Evolutionary conservation across 495 filamentous ascomycete genomes (phyloP).

Genomic region (Tuber borchii): DNA sequence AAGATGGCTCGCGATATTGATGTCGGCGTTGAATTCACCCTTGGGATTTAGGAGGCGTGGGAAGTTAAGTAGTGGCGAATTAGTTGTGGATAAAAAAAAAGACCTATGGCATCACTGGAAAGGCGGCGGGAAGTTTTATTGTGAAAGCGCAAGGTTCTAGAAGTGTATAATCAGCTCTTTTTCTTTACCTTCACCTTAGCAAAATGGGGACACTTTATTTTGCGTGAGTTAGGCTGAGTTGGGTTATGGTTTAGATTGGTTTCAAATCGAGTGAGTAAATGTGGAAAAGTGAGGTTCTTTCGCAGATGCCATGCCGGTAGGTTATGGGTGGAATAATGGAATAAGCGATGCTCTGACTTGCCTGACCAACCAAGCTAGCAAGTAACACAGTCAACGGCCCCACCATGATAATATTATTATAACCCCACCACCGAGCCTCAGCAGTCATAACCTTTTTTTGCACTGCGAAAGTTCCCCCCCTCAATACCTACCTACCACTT

Average conservation of each 20-base stretch:
- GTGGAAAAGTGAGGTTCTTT: not conserved
- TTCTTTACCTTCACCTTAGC: not conserved
- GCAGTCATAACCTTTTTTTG: not conserved
- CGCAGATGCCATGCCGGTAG: not conserved
- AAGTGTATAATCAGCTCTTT: not conserved
- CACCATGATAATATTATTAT: not conserved
- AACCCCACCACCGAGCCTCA: not conserved
- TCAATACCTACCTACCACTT: not conserved
- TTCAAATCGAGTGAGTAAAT: not conserved
- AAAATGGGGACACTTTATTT: not conserved
- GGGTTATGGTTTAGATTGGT: not conserved
- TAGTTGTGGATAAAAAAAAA: conserved; percentile 7
- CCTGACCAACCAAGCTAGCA: not conserved
- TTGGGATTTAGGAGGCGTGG: conserved; percentile 64
- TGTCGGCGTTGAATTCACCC: conserved; percentile 92
- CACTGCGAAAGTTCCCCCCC: not conserved
- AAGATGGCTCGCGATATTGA: conserved; percentile 99
- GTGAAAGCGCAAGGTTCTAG: not conserved
- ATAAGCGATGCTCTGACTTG: not conserved
- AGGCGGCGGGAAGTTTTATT: not conserved
- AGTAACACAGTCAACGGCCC: not conserved
- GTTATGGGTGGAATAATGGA: not conserved
- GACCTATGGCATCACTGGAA: not conserved
- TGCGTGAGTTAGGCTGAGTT: not conserved
- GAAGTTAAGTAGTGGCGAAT: conserved; percentile 14